Evolutionary conservation across 78 protist species (phyloP).

Genomic region (Dictyostelium capitatum): DNA sequence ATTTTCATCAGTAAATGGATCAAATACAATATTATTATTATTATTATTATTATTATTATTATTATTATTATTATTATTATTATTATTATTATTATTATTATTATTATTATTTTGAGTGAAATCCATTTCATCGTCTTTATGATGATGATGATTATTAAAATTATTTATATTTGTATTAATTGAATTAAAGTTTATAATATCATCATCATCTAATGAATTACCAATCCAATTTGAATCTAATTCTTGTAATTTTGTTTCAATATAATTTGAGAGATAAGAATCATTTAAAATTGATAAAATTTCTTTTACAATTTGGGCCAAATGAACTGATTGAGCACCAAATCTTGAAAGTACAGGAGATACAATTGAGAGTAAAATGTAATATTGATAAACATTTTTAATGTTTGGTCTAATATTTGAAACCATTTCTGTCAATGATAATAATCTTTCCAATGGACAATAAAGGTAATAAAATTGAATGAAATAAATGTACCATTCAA

Average conservation of each 20-base stretch:
- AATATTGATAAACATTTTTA: conserved; percentile 11
- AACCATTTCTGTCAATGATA: not conserved
- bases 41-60: not conserved
- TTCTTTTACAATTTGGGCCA: not conserved
- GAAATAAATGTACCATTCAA: conserved; percentile 10
- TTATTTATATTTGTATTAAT: not conserved
- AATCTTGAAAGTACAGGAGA: conserved; percentile 12
- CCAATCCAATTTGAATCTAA: not conserved
- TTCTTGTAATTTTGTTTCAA: not conserved
- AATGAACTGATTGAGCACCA: conserved; percentile 17
- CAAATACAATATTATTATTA: not conserved
- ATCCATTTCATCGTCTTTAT: not conserved
- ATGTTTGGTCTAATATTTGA: not conserved
- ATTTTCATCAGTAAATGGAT: not conserved
- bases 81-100: not conserved
- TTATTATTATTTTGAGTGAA: not conserved
- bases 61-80: not conserved
- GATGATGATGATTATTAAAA: not conserved
- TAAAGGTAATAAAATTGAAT: conserved; percentile 2
- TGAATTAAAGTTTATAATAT: not conserved
- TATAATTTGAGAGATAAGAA: not conserved
- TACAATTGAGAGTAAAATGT: not conserved
- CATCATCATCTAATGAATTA: not conserved
- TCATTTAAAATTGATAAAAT: not conserved
- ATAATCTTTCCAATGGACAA: conserved; percentile 45